Conservation (phyloP, 2,329 filamentous ascomycete genomes). For the Aureobasidium subglaciale region DNA sequence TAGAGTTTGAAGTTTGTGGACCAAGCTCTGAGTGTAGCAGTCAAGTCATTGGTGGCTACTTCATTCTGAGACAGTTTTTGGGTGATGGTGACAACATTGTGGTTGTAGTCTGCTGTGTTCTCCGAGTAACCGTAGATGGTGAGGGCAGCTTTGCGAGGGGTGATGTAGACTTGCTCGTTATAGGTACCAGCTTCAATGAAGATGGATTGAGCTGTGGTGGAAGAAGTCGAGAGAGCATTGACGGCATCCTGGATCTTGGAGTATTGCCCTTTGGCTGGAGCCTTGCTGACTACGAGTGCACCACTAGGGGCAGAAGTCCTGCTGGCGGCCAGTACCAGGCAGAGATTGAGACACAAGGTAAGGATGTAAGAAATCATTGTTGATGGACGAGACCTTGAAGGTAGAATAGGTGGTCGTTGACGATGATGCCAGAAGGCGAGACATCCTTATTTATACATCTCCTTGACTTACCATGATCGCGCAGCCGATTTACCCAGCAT, state of each 20-base stretch:
- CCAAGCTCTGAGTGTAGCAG: constrained; percentile 43
- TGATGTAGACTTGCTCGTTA: constrained; percentile 52
- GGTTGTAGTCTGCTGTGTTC: constrained; percentile 44
- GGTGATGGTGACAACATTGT: constrained; percentile 53
- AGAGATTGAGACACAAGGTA: constrained; percentile 16
- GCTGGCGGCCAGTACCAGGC: constrained; percentile 23
- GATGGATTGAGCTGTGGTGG: constrained; percentile 48
- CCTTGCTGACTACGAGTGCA: constrained; percentile 42
- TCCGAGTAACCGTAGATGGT: constrained; percentile 54
- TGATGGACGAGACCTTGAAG: background rate
- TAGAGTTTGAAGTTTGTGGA: constrained; percentile 52
- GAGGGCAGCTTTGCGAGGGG: constrained; percentile 41
- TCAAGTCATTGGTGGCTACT: constrained; percentile 47
- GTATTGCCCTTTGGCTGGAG: constrained; percentile 30
- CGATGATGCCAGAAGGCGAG: background rate
- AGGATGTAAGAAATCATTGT: constrained; percentile 10
- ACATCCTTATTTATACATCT: background rate
- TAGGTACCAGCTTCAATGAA: constrained; percentile 58
- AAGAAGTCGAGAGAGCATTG: constrained; percentile 48
- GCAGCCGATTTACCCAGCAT: background rate
- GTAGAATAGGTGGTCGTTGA: background rate
- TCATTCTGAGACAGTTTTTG: constrained; percentile 41
- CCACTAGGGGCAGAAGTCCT: constrained; percentile 44
- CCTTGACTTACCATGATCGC: background rate
- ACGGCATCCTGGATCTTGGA: constrained; percentile 51